Evolutionary conservation across 805 yeast species (phyloP).

Genomic region (Sugiyamaella valdiviana): DNA sequence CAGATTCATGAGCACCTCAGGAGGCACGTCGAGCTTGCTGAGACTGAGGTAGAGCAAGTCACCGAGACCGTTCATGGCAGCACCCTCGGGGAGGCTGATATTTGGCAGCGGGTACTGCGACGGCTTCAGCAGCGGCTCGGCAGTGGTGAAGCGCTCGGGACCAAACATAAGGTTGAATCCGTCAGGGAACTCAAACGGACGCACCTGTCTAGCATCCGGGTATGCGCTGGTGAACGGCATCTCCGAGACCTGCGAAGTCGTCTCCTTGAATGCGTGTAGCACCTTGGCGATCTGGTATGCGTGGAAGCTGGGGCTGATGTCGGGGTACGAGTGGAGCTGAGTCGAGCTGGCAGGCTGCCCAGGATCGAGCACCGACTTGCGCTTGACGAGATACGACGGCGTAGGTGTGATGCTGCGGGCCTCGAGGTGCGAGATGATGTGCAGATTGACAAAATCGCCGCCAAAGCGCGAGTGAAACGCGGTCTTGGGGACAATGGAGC

Average conservation of each 20-base stretch:
- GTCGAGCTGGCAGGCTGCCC: constrained; percentile 29
- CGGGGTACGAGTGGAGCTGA: constrained; percentile 23
- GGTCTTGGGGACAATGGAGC: constrained; percentile 54
- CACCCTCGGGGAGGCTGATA: constrained; percentile 35
- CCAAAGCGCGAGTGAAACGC: constrained; percentile 38
- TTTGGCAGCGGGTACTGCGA: constrained; percentile 42
- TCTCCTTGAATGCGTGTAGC: constrained; percentile 44
- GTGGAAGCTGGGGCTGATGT: constrained; percentile 36
- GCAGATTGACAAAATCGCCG: constrained; percentile 75
- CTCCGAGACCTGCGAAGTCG: constrained; percentile 35
- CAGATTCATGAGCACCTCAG: constrained; percentile 36
- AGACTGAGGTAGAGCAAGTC: constrained; percentile 42
- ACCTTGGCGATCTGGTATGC: constrained; percentile 38
- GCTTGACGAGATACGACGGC: constrained; percentile 33
- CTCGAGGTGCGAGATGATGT: constrained; percentile 46
- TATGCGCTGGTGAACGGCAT: constrained; percentile 35
- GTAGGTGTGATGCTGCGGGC: constrained; percentile 31
- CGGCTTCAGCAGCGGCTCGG: constrained; percentile 72
- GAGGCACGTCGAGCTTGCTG: constrained; percentile 43
- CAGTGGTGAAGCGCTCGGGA: constrained; percentile 46
- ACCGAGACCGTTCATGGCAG: constrained; percentile 40
- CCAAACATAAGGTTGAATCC: constrained; percentile 45
- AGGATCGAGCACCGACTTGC: constrained; percentile 33
- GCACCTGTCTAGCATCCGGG: constrained; percentile 33
- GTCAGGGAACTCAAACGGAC: constrained; percentile 56